A percentile compares a stretch with the other conserved stretches of the same genome.
Evolutionary conservation across 2,329 filamentous ascomycete genomes (phyloP).

Genomic region (Fusarium sp.): DNA sequence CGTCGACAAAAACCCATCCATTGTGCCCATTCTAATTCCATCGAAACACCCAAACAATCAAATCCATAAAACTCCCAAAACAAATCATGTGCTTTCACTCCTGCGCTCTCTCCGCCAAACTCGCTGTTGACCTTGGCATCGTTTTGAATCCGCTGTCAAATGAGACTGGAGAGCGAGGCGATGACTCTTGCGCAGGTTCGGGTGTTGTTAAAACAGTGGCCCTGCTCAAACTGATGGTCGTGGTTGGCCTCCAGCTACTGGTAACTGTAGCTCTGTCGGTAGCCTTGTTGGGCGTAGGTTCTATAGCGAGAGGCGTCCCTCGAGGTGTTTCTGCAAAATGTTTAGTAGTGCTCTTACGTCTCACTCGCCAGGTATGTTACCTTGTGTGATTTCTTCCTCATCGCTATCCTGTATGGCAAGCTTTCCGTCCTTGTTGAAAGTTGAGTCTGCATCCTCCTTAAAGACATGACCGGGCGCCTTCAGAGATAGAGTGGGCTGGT

Average conservation of each 20-base stretch:
- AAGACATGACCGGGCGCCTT: slow-evolving; percentile 30
- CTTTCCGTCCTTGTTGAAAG: slow-evolving; percentile 19
- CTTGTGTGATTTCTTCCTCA: neutral
- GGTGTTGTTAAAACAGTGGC: slow-evolving; percentile 16
- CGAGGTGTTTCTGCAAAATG: slow-evolving; percentile 10
- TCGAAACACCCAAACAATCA: neutral
- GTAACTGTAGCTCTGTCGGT: neutral
- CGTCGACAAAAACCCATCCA: neutral
- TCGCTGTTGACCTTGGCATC: slow-evolving; percentile 40
- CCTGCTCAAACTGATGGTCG: slow-evolving; percentile 4
- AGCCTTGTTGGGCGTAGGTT: neutral
- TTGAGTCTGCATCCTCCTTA: slow-evolving; percentile 24
- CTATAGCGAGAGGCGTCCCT: neutral
- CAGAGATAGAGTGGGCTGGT: slow-evolving; percentile 13
- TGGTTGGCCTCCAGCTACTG: slow-evolving; percentile 10
- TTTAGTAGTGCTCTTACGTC: neutral
- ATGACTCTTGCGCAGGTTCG: slow-evolving; percentile 13
- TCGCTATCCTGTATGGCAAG: slow-evolving; percentile 6
- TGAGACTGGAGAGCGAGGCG: neutral
- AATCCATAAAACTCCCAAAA: slow-evolving; percentile 10
- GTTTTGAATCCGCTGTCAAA: slow-evolving; percentile 42
- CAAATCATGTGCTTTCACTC: slow-evolving; percentile 5
- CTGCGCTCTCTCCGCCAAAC: slow-evolving; percentile 29
- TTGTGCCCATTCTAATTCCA: neutral
- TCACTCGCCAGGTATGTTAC: neutral